phyloP scores from a whole-genome alignment of 352 stramenopile species.

The Sclerospora graminicola region DNA sequence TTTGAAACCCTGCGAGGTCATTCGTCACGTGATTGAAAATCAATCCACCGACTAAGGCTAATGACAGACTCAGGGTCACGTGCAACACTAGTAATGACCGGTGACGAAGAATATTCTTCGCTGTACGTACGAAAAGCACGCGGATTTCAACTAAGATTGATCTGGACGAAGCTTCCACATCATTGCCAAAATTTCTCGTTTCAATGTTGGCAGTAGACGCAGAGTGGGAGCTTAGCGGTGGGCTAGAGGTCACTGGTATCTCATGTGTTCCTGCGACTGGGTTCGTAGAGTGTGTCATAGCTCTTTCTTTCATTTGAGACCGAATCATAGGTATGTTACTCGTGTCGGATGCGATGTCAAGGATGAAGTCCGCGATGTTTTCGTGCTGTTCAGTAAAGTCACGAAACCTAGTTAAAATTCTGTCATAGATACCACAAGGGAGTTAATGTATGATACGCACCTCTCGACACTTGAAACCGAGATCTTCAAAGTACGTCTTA shows the following conservation, averaged over 20 bases:
- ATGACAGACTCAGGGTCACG: slow-evolving; percentile 38
- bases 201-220: slow-evolving; percentile 1
- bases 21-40: slow-evolving; percentile 81
- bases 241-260: slow-evolving; percentile 12
- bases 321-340: slow-evolving; percentile 55
- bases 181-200: slow-evolving; percentile 1
- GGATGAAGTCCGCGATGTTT: slow-evolving; percentile 75
- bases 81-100: slow-evolving; percentile 61
- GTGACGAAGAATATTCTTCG: slow-evolving; percentile 64
- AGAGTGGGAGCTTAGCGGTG: slow-evolving; percentile 18
- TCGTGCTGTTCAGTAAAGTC: slow-evolving; percentile 30
- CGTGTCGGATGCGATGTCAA: slow-evolving; percentile 58
- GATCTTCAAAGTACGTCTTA: slow-evolving; percentile 47
- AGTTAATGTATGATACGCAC: slow-evolving; percentile 10
- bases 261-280: slow-evolving; percentile 1
- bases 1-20: slow-evolving; percentile 77
- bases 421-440: slow-evolving; percentile 1
- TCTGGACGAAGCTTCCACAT: slow-evolving; percentile 14
- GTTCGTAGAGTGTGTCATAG: slow-evolving; percentile 6
- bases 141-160: slow-evolving; percentile 51
- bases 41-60: slow-evolving; percentile 53
- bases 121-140: slow-evolving; percentile 58
- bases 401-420: neutral
- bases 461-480: slow-evolving; percentile 57
- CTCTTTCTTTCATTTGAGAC: slow-evolving; percentile 25